Conservation (phyloP, 352 stramenopile species). For the Phytophthora sansomeana region DNA sequence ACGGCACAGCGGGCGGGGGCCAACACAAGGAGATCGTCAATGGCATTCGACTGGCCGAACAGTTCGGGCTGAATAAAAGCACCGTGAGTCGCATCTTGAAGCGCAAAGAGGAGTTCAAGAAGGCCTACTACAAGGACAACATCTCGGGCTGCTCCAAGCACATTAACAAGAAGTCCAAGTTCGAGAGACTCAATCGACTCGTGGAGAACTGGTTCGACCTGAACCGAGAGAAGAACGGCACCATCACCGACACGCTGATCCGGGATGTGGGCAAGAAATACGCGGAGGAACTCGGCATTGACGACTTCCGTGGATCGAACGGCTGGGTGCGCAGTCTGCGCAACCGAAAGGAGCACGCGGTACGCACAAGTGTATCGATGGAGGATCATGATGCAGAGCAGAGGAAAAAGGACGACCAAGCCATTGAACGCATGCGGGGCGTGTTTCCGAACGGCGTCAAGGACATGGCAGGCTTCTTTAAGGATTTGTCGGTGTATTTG, state of each 20-base stretch:
- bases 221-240: constrained; percentile 74
- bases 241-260: constrained; percentile 77
- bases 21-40: constrained; percentile 65
- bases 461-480: constrained; percentile 79
- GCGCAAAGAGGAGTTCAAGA: constrained; percentile 89
- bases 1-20: constrained; percentile 9
- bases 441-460: constrained; percentile 79
- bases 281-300: constrained; percentile 75
- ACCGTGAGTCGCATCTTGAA: constrained; percentile 88
- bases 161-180: constrained; percentile 91
- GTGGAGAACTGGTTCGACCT: constrained; percentile 89
- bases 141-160: constrained; percentile 85
- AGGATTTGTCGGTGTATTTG: constrained; percentile 74
- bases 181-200: constrained; percentile 82
- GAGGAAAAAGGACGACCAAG: constrained; percentile 76
- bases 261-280: constrained; percentile 79
- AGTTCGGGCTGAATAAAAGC: constrained; percentile 86
- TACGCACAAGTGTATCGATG: constrained; percentile 52
- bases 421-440: constrained; percentile 73
- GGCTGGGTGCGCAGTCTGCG: constrained; percentile 82
- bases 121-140: constrained; percentile 89
- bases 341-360: constrained; percentile 78
- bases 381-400: constrained; percentile 67
- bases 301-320: constrained; percentile 82
- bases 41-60: constrained; percentile 72